Evolutionary conservation across 305 asterid genomes (phyloP), one percentile per base, ranked within the genome.

Genomic region (Fraxinus angustifolia): DNA sequence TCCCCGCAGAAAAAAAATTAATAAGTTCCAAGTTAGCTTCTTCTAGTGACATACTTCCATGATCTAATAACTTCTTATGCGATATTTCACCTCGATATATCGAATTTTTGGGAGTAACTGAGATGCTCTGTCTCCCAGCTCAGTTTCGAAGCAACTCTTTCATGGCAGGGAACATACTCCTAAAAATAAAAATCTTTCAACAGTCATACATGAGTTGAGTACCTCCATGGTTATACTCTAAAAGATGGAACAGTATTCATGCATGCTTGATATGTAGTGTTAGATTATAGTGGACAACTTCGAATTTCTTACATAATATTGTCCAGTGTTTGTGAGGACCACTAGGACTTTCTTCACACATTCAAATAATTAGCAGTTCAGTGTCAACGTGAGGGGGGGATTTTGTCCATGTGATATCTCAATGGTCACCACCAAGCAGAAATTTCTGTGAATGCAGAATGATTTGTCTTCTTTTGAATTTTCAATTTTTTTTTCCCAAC

Each of bases 71-170:
- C 77, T 73, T 81, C 86, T 82, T 68, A 78, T 82, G 71, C 30
- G 75, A 50, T 38, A 71, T 33, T 81, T 90, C 92, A 90, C 71
- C 96, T 87, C 21, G 93, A 87, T 71, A 93, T 90, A 31, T 91
- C 91, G 80, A 83, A 87, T 23, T 80, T 84, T 16, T 87, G 85
- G 58, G 93, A 76, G 83, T 87, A 88, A 80, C 91, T 92, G n/a
- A 93, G 91, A 88, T 92, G 95, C 92, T 87, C 97, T 80, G 81
- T 95, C 80, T 95, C 98, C 99, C 99, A 95, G 91, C 88, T 93
- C 87, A 90, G 80, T 78, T 92, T 93, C 7, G 97, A 88, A 53
- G 98, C 97, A n/a, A 91, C 99, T 81, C 93, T 80, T 83, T 93
- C 97, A 8, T 95, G 99, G 75, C 97, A 85, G 1, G 99, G 98